These are phyloP conservation scores for Epichloe bromicola DNA, from an alignment of 2,329 filamentous ascomycete species.

Conservation along the genomic window DNA sequence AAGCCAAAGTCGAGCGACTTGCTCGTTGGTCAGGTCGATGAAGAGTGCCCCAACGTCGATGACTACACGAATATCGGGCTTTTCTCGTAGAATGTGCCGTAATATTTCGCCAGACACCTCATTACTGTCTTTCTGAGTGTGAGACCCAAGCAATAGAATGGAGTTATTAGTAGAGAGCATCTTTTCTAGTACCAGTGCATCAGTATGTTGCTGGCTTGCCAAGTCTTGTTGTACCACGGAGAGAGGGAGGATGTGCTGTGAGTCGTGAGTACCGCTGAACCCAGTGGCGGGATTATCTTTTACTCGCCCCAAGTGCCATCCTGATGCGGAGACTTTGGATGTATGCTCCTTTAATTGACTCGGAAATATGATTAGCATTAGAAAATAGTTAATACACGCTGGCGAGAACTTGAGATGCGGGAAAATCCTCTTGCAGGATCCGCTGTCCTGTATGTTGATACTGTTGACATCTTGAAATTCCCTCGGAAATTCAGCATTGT, in stretches of 20 bases:
- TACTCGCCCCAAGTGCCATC: slow-evolving; percentile 29
- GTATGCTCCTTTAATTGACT: slow-evolving; percentile 47
- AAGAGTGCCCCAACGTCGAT: slow-evolving; percentile 61
- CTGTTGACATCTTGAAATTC: too few relatives aligned
- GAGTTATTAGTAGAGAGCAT: too few relatives aligned
- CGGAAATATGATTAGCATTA: slow-evolving; percentile 43
- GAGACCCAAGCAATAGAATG: too few relatives aligned
- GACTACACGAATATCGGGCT: slow-evolving; percentile 17
- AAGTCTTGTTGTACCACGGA: slow-evolving; percentile 50
- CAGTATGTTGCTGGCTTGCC: slow-evolving; percentile 5
- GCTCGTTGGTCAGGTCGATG: slow-evolving; percentile 23
- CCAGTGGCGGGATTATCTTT: slow-evolving; percentile 37
- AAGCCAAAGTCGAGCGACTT: too few relatives aligned
- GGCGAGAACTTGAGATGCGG: slow-evolving; percentile 37
- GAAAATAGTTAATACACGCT: slow-evolving; percentile 45
- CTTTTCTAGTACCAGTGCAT: too few relatives aligned
- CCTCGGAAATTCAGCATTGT: too few relatives aligned
- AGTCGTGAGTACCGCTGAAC: slow-evolving; percentile 63
- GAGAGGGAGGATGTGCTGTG: slow-evolving; percentile 43
- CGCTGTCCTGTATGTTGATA: not conserved
- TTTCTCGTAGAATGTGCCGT: too few relatives aligned
- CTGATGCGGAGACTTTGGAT: slow-evolving; percentile 29
- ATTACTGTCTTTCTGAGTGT: too few relatives aligned
- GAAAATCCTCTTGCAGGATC: slow-evolving; percentile 35
- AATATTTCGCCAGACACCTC: too few relatives aligned